Percentiles rank a stretch among this genome's conserved stretches.
phyloP scores from a whole-genome alignment of 345 rosid genomes.

The Euphorbia tirucalli region DNA sequence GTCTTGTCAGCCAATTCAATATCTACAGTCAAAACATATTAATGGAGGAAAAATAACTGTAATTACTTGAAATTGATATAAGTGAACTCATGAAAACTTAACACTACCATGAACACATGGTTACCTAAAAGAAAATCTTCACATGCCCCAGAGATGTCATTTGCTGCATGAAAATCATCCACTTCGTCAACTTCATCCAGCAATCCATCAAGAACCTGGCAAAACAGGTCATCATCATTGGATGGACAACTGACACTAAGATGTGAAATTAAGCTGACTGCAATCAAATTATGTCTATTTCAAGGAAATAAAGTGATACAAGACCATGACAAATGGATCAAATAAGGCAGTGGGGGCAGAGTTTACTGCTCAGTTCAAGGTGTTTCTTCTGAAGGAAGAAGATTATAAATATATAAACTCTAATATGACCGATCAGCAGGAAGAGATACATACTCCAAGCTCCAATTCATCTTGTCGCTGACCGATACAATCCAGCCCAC shows the following conservation, averaged over 20 bases:
- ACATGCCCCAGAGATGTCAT: slow-evolving; percentile 44
- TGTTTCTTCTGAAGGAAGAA: background rate
- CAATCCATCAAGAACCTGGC: slow-evolving; percentile 72
- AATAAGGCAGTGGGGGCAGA: background rate
- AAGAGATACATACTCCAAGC: slow-evolving; percentile 59
- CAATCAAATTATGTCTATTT: slow-evolving; percentile 2
- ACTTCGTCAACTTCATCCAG: slow-evolving; percentile 66
- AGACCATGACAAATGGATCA: background rate
- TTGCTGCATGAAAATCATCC: slow-evolving; percentile 60
- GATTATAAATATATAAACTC: slow-evolving; percentile 10
- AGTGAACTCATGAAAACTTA: background rate
- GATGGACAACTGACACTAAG: slow-evolving; percentile 3
- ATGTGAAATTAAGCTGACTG: background rate
- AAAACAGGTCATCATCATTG: slow-evolving; percentile 24
- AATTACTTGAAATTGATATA: background rate
- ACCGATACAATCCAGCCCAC: slow-evolving; percentile 49
- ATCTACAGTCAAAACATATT: slow-evolving; percentile 41
- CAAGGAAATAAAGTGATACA: background rate
- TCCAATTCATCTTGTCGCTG: slow-evolving; percentile 50
- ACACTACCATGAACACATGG: background rate
- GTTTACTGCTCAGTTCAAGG: background rate
- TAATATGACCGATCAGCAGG: slow-evolving; percentile 6
- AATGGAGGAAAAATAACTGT: too few relatives aligned
- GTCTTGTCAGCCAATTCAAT: slow-evolving; percentile 50
- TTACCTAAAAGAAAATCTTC: slow-evolving; percentile 56